Base-by-base conservation (phyloP, 2,329 filamentous ascomycete genomes). In the Sclerotinia borealis region DNA sequence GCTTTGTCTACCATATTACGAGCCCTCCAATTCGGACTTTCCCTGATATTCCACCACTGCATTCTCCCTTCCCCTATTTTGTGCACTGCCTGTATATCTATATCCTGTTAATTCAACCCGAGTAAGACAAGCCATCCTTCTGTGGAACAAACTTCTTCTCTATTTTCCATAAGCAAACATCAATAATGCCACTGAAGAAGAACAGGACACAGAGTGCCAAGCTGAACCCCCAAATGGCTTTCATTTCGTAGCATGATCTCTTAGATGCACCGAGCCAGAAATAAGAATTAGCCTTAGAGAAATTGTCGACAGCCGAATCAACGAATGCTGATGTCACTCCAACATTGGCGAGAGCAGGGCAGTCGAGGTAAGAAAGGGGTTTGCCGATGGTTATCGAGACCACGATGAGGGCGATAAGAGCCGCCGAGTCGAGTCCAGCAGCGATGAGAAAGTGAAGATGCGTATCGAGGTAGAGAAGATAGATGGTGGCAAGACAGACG, bases 141-240 rank as follows among this genome's bases (percentile, higher is more conserved):
- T 45, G 54, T 13, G 39, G 29, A 15, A 19, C 22, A 39, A 55
- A 48, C 59, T 61, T 52, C 64, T 65, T 70, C 36, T 67, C 50
- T 43, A 66, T 65, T 61, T 67, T 72, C 84, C 86, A 90, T 45
- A 91, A 78, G 68, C 85, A 85, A 62, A 79, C 76, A 36, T 80
- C 82, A 51, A 83, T 80, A 56, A 88, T 76, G 51, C 80, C 77
- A 2, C 85, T 88, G 65, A 90, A 81, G 66, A 84, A 81, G 71
- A 90, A 91, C 41, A 91, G 77, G 49, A 90, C 83, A 75, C 87
- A 92, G 56, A 96, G 82, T 5, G 87, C 87, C 75, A 96, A 93
- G 75, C 86, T 85, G 65, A 96, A 77, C 1, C 92, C 92, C 93
- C 92, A 96, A 68, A 95, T 85, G 19, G 89, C 85, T 81, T 96